Evolutionary conservation across 495 filamentous ascomycete genomes (phyloP).

Genomic region (Elaphomyces granulatus): DNA sequence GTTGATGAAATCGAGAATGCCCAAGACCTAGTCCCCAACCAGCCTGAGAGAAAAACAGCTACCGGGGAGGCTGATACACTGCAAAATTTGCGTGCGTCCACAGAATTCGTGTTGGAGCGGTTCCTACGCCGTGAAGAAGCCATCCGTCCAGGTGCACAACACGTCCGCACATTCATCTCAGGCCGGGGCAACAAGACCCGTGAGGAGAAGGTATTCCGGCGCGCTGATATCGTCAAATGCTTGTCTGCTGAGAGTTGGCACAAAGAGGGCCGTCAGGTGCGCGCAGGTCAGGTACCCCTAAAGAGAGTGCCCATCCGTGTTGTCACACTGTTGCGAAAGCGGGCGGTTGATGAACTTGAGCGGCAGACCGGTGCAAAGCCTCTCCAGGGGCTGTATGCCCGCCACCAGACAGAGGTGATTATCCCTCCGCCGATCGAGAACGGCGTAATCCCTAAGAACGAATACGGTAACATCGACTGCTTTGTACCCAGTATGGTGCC

Average conservation of each 20-base stretch:
- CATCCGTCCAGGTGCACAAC: conserved; percentile 48
- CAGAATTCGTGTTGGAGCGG: conserved; percentile 71
- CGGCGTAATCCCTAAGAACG: conserved; percentile 85
- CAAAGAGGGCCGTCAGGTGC: conserved; percentile 76
- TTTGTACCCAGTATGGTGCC: conserved; percentile 92
- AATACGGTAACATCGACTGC: conserved; percentile 93
- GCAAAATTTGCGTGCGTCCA: conserved; percentile 72
- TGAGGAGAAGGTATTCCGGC: conserved; percentile 66
- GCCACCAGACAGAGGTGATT: conserved; percentile 86
- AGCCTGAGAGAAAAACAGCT: conserved; percentile 55
- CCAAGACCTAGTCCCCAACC: conserved; percentile 55
- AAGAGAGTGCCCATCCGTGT: conserved; percentile 84
- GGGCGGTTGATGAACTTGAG: conserved; percentile 76
- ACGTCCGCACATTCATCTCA: conserved; percentile 59
- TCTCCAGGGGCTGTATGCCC: conserved; percentile 71
- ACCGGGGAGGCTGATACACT: conserved; percentile 61
- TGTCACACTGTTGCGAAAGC: conserved; percentile 74
- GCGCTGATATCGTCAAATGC: conserved; percentile 68
- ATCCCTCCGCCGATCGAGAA: conserved; percentile 62
- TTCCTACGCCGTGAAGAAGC: conserved; percentile 92
- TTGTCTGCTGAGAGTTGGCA: conserved; percentile 96
- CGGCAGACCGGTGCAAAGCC: conserved; percentile 66
- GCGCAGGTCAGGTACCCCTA: conserved; percentile 52
- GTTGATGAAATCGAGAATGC: conserved; percentile 67
- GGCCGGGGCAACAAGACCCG: conserved; percentile 51